phyloP scores from a whole-genome alignment of 768 basidiomycete genomes.

The Tricholomella constricta region DNA sequence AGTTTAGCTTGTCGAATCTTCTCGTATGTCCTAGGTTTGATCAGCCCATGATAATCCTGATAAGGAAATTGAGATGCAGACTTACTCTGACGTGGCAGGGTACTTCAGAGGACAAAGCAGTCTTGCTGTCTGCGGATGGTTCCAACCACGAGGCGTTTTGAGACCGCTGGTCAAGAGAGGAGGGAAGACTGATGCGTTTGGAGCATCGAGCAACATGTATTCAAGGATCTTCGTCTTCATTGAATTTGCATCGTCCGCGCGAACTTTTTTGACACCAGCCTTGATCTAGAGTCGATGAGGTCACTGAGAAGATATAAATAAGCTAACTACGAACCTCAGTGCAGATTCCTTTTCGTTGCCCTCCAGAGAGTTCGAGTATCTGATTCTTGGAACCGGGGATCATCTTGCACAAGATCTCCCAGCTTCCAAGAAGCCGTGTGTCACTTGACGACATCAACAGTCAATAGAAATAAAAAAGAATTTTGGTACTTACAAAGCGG shows the following conservation, averaged over 20 bases:
- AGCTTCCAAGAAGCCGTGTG: not conserved
- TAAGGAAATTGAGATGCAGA: not conserved
- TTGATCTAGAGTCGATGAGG: not conserved
- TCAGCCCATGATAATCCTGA: no score
- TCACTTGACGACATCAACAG: not conserved
- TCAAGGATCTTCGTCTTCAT: conserved; percentile 4
- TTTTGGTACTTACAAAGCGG: not conserved
- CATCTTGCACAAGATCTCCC: not conserved
- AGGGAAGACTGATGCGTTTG: not conserved
- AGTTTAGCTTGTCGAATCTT: not conserved
- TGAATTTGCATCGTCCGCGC: conserved; percentile 7
- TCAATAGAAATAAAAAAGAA: not conserved
- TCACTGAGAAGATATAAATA: not conserved
- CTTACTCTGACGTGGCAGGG: conserved; percentile 3
- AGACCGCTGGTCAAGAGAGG: not conserved
- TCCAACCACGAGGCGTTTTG: conserved; percentile 13
- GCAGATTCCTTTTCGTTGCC: not conserved
- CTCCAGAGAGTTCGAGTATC: not conserved
- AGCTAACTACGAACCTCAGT: not conserved
- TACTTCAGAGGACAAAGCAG: conserved; percentile 8
- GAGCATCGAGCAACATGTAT: conserved; percentile 8
- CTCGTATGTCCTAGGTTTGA: conserved; percentile 2
- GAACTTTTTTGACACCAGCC: conserved; percentile 1
- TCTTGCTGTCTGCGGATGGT: conserved; percentile 11
- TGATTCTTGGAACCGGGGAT: not conserved